Base-by-base conservation (phyloP, 1,139 yeast genomes). In the Candida dubliniensis region DNA sequence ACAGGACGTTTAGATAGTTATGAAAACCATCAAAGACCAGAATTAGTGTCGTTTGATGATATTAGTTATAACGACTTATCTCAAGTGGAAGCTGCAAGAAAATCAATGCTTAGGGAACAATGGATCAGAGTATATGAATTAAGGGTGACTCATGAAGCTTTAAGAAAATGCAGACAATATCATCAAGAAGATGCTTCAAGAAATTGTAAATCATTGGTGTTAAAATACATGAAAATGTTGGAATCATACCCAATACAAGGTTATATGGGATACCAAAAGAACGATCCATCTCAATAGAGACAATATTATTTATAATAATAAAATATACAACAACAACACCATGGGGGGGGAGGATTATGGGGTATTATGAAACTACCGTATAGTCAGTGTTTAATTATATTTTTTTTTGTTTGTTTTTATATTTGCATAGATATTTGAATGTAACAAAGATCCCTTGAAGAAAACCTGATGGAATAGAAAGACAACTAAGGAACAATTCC, bases 21-120 rank as follows among this genome's bases (percentile, higher is more conserved):
- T 63, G 69, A 63, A 41, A 71, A 71, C 64, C 87, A 84, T 66
- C 67, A 69, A 57, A 79, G 88, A 68, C 84, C 88, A 43, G 88
- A 84, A 56, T 75, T 81, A 58, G 93, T 86, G 50, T 87, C 95
- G 34, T 87, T 87, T 59, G 95, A 87, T 67, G 89, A 84, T 55
- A 85, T 87, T 51, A 87, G 85, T 68, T 87, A 87, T 66, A 77
- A 77, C 56, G 82, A 87, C 65, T 75, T 77, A 50, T 67, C 72
- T 31, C 82, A 82, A 52, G 79, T 87, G 41, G 79, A 81, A 45
- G 73, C 77, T 42, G 96, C 96, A 27, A 88, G 90, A 71, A 81
- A 79, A 53, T 79, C 93, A 36, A 74, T 86, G 79, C 59, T 86
- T 47, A 81, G 90, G 64, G 95, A 87, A 65, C 95, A 87, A 62